A percentile compares a stretch with the other conserved stretches of the same genome.
These are phyloP conservation scores for Sphagnum magellanicum DNA, from an alignment of 228 moss, liverwort and hornwort species.

Conservation along the genomic window DNA sequence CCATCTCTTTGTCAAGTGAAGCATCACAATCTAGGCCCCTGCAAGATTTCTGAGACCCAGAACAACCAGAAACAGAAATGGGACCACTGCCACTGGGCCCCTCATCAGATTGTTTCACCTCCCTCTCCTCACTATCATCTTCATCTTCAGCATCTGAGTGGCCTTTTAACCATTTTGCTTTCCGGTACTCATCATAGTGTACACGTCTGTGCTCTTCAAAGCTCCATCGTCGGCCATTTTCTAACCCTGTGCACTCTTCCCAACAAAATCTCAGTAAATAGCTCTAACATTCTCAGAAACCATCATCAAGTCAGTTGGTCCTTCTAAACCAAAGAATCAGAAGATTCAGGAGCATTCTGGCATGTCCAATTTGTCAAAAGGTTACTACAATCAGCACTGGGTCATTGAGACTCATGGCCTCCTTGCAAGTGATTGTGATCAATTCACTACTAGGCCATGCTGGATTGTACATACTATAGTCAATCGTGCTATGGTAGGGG, in stretches of 20 bases:
- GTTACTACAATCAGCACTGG: too few relatives aligned
- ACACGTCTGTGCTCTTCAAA: slow-evolving; percentile 55
- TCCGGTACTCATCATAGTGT: slow-evolving; percentile 59
- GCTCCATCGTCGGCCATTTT: slow-evolving; percentile 39
- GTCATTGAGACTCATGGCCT: too few relatives aligned
- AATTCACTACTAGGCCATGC: background rate
- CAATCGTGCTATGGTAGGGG: too few relatives aligned
- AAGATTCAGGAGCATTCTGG: too few relatives aligned
- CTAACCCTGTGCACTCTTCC: slow-evolving; percentile 19
- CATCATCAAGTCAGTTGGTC: too few relatives aligned
- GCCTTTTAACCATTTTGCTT: slow-evolving; percentile 32
- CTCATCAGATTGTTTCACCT: slow-evolving; percentile 1
- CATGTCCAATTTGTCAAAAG: too few relatives aligned
- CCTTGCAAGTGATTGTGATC: too few relatives aligned
- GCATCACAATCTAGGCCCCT: slow-evolving; percentile 19
- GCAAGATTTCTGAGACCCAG: slow-evolving; percentile 6
- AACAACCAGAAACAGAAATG: slow-evolving; percentile 8
- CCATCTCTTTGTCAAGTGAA: slow-evolving; percentile 25
- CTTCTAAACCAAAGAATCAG: too few relatives aligned
- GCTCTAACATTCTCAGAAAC: background rate
- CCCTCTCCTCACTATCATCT: slow-evolving; percentile 16
- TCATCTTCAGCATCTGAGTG: slow-evolving; percentile 37
- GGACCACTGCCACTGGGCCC: slow-evolving; percentile 5
- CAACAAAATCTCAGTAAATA: background rate
- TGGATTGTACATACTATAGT: background rate